These are phyloP conservation scores for Suhomyces ambrosiae DNA, from an alignment of 1,139 yeast species.

Conservation along the genomic window DNA sequence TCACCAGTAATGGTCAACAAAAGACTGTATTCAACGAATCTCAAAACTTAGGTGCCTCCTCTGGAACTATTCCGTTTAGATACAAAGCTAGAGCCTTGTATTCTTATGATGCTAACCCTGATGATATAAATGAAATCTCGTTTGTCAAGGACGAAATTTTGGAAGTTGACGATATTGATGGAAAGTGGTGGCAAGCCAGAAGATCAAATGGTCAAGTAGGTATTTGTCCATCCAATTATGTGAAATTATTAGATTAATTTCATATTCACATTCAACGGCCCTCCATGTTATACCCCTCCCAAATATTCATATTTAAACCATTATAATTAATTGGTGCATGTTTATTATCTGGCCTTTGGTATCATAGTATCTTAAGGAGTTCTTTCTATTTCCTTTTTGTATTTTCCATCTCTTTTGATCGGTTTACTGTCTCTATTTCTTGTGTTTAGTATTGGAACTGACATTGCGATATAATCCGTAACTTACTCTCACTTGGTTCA, in stretches of 20 bases:
- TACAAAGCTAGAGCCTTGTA: constrained; percentile 86
- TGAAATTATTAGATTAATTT: constrained; percentile 56
- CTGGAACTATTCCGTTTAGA: constrained; percentile 57
- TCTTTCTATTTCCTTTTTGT: constrained; percentile 1
- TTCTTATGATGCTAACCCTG: constrained; percentile 88
- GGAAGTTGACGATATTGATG: constrained; percentile 90
- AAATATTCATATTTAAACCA: background rate
- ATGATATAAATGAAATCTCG: constrained; percentile 89
- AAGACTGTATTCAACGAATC: constrained; percentile 14
- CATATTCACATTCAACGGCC: too few species aligned
- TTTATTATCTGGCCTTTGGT: background rate
- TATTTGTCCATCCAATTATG: constrained; percentile 94
- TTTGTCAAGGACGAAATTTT: constrained; percentile 87
- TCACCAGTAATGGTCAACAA: constrained; percentile 27
- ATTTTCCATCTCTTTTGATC: constrained; percentile 8
- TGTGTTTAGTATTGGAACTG: constrained; percentile 3
- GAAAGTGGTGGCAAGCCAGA: constrained; percentile 99
- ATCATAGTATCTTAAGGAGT: constrained; percentile 2
- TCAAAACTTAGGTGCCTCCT: constrained; percentile 16
- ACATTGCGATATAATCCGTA: constrained; percentile 1
- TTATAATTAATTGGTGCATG: background rate
- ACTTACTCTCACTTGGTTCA: background rate
- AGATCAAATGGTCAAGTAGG: constrained; percentile 91
- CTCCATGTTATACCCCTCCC: too few species aligned
- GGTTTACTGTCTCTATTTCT: constrained; percentile 4